Base-by-base conservation (phyloP, 352 stramenopile species). In the Phytophthora pini region DNA sequence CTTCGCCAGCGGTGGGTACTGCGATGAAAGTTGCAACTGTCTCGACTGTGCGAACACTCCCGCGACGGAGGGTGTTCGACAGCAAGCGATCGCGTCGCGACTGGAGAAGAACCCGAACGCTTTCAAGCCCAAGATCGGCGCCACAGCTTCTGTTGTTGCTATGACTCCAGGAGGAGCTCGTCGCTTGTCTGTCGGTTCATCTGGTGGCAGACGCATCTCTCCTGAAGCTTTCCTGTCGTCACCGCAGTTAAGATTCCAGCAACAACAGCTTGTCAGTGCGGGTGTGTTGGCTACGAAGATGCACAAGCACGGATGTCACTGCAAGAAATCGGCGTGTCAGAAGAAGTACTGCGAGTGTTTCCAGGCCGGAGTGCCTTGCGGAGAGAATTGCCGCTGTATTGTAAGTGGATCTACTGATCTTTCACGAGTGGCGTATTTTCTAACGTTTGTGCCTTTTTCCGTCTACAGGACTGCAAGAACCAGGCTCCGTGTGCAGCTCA, bases 331-430 rank as follows among this genome's bases (percentile, higher is more conserved):
- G 20, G 92, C 89, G 2, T 99, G 97, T 58, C 92, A 98, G 63
- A 99, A 99, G 80, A 98, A 98, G 45, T 99, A 99, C 71, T 99
- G 97, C 70, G 97, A 99, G 75, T 99, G 97, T 48, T 99, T 97
- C 70, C 93, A 98, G 65, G 94, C 93, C 0, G 89, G 84, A 6
- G 84, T 96, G 6, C 69, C 82, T 12, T 97, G 91, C 54, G 89
- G 84, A 17, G 79, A 89, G 47, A 97, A 96, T 65, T 97, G 91
- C 65, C 92, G 94, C 26, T 97, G 91, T 56, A 92, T 95, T 63
- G 83, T 89, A 88, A 65, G 81, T 86, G 32, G 17, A 26, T n/a
- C 17, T 44, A 36, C 9, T 13, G 8, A 8, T 36, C 29, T 36
- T 36, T 36, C 31, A 36, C 9, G 31, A 36, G 24, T 36, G 11